Percentiles rank a stretch among this genome's conserved stretches.
Conservation (phyloP, 192 early-diverging fungal genomes). For the Podila epicladia region DNA sequence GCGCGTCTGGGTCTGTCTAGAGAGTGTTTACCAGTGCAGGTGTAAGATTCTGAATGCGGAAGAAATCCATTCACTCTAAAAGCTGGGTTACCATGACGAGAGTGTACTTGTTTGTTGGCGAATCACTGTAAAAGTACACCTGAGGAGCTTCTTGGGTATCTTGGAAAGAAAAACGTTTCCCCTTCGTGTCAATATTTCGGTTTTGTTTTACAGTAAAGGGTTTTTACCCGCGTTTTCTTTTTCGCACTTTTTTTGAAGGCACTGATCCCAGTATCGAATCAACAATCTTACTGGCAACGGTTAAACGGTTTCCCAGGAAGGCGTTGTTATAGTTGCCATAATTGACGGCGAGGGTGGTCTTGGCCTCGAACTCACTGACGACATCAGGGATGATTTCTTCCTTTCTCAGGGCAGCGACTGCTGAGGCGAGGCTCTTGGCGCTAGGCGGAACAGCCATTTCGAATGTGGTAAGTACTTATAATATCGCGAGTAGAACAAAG, state of each 20-base stretch:
- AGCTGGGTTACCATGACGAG: not conserved
- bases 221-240: not conserved
- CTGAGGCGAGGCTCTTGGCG: not conserved
- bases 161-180: not conserved
- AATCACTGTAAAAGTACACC: not conserved
- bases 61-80: not conserved
- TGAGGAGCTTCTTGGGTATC: not conserved
- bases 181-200: not conserved
- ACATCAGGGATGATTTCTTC: not conserved
- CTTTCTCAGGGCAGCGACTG: not conserved
- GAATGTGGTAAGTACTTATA: not conserved
- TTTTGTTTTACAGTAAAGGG: not conserved
- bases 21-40: not conserved
- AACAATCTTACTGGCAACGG: not conserved
- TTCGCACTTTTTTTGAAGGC: not conserved
- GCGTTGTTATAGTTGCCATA: slow-evolving; percentile 5
- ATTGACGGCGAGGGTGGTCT: not conserved
- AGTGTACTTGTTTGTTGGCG: not conserved
- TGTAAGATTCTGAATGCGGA: too few relatives aligned
- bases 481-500: too few relatives aligned
- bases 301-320: not conserved
- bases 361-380: not conserved
- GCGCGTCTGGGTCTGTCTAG: slow-evolving; percentile 59
- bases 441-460: not conserved
- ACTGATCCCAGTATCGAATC: not conserved